phyloP scores from a whole-genome alignment of 306 rosid genomes.

The Cyclanthera cordifolia region DNA sequence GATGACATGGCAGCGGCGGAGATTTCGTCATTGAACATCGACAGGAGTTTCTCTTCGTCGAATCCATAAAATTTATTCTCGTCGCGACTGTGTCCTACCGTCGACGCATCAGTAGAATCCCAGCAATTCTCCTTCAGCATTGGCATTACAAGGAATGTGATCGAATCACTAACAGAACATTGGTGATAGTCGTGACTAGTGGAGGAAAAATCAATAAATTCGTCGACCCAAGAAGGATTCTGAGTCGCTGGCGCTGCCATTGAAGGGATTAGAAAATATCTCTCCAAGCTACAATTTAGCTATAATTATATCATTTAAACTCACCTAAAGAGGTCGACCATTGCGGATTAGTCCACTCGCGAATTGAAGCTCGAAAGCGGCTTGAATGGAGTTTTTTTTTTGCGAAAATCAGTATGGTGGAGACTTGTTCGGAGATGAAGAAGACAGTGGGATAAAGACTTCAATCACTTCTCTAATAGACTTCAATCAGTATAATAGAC shows the following conservation, averaged over 20 bases:
- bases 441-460: too few relatives aligned
- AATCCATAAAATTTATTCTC: conserved; percentile 48
- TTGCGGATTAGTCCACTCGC: too few relatives aligned
- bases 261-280: conserved; percentile 20
- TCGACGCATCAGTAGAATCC: background rate
- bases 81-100: background rate
- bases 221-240: conserved; percentile 78
- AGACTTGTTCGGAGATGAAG: too few relatives aligned
- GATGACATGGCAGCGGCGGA: conserved; percentile 28
- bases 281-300: too few relatives aligned
- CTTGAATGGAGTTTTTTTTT: too few relatives aligned
- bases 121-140: conserved; percentile 48
- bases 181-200: conserved; percentile 60
- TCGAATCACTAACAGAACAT: conserved; percentile 59
- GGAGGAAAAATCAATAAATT: conserved; percentile 67
- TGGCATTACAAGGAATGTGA: conserved; percentile 54
- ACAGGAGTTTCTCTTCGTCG: conserved; percentile 75
- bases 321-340: too few relatives aligned
- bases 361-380: too few relatives aligned
- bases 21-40: conserved; percentile 65
- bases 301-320: too few relatives aligned
- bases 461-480: too few relatives aligned
- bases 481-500: too few relatives aligned
- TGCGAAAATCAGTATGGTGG: too few relatives aligned
- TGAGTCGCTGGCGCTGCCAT: conserved; percentile 7